phyloP scores from a whole-genome alignment of 2,329 filamentous ascomycete genomes.

The Microcyclospora tardicrescens region DNA sequence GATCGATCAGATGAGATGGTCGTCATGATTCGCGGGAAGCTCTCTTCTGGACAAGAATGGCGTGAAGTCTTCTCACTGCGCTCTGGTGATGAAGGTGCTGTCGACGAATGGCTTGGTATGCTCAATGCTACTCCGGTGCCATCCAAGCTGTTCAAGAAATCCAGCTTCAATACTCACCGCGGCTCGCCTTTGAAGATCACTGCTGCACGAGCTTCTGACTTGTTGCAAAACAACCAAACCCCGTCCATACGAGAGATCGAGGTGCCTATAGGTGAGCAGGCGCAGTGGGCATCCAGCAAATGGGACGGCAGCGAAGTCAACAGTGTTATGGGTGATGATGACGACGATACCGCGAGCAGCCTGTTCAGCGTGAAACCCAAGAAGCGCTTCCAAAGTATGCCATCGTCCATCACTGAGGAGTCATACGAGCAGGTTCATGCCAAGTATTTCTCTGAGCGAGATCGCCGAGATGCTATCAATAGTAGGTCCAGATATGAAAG shows the following conservation, averaged over 20 bases:
- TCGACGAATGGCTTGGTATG: conserved; percentile 77
- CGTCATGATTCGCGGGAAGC: conserved; percentile 70
- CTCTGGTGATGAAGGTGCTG: conserved; percentile 63
- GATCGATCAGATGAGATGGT: conserved; percentile 61
- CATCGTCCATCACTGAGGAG: conserved; percentile 6
- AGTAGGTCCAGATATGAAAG: conserved; percentile 2
- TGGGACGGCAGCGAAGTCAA: conserved; percentile 31
- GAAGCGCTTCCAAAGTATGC: neutral
- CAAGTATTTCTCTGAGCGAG: conserved; percentile 1
- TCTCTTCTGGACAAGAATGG: conserved; percentile 55
- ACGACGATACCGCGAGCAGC: conserved; percentile 4
- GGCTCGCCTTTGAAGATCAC: neutral
- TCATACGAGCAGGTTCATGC: conserved; percentile 7
- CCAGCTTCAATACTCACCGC: conserved; percentile 33
- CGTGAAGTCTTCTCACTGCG: conserved; percentile 69
- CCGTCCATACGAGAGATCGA: conserved; percentile 33
- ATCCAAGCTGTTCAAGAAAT: conserved; percentile 37
- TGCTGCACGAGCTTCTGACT: conserved; percentile 10
- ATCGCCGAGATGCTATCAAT: conserved; percentile 1
- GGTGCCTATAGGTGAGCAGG: conserved; percentile 48
- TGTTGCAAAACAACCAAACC: conserved; percentile 23
- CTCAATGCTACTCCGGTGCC: conserved; percentile 55
- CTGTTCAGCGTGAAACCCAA: conserved; percentile 5
- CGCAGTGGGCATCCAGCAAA: conserved; percentile 32
- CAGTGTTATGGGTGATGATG: conserved; percentile 12